Evolutionary conservation across 2,329 filamentous ascomycete genomes (phyloP), one percentile per base, ranked within the genome.

Genomic region (Macrophomina phaseolina): DNA sequence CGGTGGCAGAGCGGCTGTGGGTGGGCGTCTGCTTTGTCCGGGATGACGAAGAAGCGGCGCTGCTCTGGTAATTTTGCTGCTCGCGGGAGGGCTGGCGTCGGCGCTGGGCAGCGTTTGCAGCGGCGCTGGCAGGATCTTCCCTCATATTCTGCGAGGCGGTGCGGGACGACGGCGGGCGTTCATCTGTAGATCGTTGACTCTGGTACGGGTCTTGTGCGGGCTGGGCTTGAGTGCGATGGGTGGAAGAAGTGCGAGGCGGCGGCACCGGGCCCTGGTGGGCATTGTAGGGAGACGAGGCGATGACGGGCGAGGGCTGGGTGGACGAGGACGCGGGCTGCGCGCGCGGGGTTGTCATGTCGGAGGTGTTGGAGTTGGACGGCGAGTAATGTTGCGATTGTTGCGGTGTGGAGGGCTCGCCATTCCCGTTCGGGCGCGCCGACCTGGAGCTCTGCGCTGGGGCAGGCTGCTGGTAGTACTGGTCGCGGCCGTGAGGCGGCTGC

Each of bases 181-280:
- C 74, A 75, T 62, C 48, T 52, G 58, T 64, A 53, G 65, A 62
- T 62, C 58, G 32, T 62, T 62, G 58, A 62, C 58, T 62, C 45
- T 62, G 42, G 55, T 66, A 66, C 46, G 55, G 48, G 48, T 61
- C 64, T 56, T 81, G 69, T 62, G 34, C 58, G 38, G 72, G 68
- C 30, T 68, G 62, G 12, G 72, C 62, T 61, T 80, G 74, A 69
- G 75, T 77, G 81, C 82, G 85, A 70, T 89, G 87, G 70, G 88
- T 90, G 51, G 92, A 95, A 14, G 93, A 96, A 7, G 91, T 94
- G 74, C 93, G 88, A 42, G 92, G 91, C 56, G 91, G 72, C 56
- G 82, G 93, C 65, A 91, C 89, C 72, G 91, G 88, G 36, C 78
- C 78, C 7, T 70, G 68, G 88, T 79, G 83, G 86, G 79, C 81